These are phyloP conservation scores for Rhypophila decipiens DNA, from an alignment of 495 filamentous ascomycete species.

Conservation along the genomic window DNA sequence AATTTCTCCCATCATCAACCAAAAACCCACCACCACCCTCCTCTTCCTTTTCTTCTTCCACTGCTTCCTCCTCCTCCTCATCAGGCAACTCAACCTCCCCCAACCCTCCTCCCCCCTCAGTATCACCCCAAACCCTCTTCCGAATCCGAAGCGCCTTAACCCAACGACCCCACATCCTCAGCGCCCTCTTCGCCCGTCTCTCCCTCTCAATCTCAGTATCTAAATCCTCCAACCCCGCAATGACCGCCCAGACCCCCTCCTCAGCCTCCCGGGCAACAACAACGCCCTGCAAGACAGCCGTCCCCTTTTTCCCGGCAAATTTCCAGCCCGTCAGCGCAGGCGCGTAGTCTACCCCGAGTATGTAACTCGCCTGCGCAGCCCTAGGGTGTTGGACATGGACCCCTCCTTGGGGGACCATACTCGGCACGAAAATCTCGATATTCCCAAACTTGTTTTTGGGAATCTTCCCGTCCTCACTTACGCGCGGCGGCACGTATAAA, in stretches of 20 bases:
- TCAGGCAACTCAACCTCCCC: slow-evolving; percentile 10
- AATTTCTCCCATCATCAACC: neutral
- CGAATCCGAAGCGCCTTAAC: slow-evolving; percentile 69
- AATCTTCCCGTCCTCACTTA: slow-evolving; percentile 64
- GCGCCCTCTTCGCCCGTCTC: slow-evolving; percentile 46
- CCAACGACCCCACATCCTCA: slow-evolving; percentile 72
- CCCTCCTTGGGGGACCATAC: slow-evolving; percentile 83
- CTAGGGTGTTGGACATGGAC: slow-evolving; percentile 56
- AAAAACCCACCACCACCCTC: slow-evolving; percentile 15
- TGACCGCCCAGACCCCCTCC: slow-evolving; percentile 64
- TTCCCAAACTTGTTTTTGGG: slow-evolving; percentile 88
- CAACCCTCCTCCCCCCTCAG: slow-evolving; percentile 26
- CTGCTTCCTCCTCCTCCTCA: no score
- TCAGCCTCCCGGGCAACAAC: slow-evolving; percentile 64
- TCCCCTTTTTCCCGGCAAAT: slow-evolving; percentile 76
- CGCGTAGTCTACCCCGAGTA: slow-evolving; percentile 79
- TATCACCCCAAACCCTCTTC: slow-evolving; percentile 58
- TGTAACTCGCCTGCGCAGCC: slow-evolving; percentile 63
- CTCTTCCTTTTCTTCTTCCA: slow-evolving; percentile 23
- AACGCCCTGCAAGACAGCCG: slow-evolving; percentile 68
- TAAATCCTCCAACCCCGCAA: slow-evolving; percentile 58
- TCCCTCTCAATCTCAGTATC: slow-evolving; percentile 52
- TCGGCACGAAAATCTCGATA: slow-evolving; percentile 83
- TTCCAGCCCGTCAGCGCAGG: slow-evolving; percentile 86
- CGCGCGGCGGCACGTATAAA: slow-evolving; percentile 66